Percentiles rank a stretch among this genome's conserved stretches.
phyloP scores from a whole-genome alignment of 345 rosid genomes.

The Salix brachista region DNA sequence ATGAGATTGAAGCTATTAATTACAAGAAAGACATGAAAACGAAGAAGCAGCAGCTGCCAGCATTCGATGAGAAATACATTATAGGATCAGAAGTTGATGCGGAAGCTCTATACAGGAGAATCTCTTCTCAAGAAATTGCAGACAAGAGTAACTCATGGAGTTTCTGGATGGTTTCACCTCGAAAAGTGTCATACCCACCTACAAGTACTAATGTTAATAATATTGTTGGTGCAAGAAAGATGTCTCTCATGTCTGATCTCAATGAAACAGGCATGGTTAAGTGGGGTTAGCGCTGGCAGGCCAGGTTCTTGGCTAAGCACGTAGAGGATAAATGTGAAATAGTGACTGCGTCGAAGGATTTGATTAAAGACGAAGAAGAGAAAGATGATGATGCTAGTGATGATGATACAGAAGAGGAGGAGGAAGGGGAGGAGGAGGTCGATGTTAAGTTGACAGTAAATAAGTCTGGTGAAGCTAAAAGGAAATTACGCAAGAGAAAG shows the following conservation, averaged over 20 bases:
- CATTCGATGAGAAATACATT: conserved; percentile 61
- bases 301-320: conserved; percentile 32
- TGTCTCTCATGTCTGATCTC: conserved; percentile 48
- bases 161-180: conserved; percentile 51
- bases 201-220: conserved; percentile 9
- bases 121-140: conserved; percentile 51
- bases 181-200: conserved; percentile 13
- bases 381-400: background rate
- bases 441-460: background rate
- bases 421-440: background rate
- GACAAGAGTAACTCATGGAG: conserved; percentile 38
- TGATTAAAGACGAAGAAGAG: conserved; percentile 3
- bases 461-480: background rate
- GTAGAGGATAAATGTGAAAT: background rate
- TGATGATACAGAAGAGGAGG: conserved; percentile 13
- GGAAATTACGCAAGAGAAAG: conserved; percentile 12
- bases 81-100: conserved; percentile 52
- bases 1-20: conserved; percentile 23
- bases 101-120: conserved; percentile 56
- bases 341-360: background rate
- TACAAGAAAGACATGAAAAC: conserved; percentile 2
- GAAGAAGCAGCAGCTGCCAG: conserved; percentile 42
- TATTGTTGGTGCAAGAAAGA: conserved; percentile 28
- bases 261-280: conserved; percentile 42
- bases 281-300: conserved; percentile 77